phyloP scores from a whole-genome alignment of 331 rosid species.

The Stylosanthes scabra region DNA sequence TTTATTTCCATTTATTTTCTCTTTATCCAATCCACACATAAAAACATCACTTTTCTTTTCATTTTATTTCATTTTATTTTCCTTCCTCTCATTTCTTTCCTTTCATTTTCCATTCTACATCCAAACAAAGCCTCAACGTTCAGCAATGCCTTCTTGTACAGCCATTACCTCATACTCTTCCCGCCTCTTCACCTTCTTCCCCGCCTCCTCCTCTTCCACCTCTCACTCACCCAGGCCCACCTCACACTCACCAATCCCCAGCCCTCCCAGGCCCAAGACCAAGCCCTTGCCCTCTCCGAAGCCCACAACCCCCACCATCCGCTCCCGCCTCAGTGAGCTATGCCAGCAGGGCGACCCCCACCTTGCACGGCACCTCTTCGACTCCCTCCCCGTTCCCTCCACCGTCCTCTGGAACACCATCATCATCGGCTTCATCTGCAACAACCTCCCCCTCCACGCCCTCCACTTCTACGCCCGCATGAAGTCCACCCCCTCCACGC shows the following conservation, averaged over 20 bases:
- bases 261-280: slow-evolving; percentile 1
- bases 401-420: slow-evolving; percentile 86
- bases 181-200: background rate
- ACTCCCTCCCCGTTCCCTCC: slow-evolving; percentile 73
- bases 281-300: background rate
- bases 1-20: no score
- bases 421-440: slow-evolving; percentile 83
- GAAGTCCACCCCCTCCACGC: slow-evolving; percentile 56
- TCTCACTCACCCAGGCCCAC: slow-evolving; percentile 33
- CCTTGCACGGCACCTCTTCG: slow-evolving; percentile 84
- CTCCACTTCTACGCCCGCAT: slow-evolving; percentile 65
- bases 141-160: slow-evolving; percentile 4
- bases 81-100: no score
- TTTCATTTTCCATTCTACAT: no score
- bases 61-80: no score
- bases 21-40: no score
- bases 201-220: slow-evolving; percentile 44
- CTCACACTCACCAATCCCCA: slow-evolving; percentile 4
- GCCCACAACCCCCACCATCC: slow-evolving; percentile 60
- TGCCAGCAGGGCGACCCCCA: slow-evolving; percentile 83
- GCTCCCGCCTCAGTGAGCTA: slow-evolving; percentile 75
- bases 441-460: slow-evolving; percentile 73
- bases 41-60: no score
- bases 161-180: background rate
- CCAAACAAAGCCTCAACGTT: no score